These are phyloP conservation scores for Colletotrichum orbiculare DNA, from an alignment of 2,329 filamentous ascomycete species.

Conservation along the genomic window DNA sequence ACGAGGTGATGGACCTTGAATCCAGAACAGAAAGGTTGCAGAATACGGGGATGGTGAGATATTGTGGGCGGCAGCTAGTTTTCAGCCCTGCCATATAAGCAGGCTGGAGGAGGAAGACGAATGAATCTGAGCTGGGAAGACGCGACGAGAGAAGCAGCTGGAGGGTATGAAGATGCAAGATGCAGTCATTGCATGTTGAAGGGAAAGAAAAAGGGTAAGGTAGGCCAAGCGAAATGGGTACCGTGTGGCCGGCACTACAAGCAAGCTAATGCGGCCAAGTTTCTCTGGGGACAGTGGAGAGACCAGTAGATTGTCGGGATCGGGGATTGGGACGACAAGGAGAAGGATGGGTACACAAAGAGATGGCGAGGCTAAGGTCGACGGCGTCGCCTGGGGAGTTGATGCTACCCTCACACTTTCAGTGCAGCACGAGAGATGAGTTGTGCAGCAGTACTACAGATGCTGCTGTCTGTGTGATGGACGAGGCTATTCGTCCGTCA, in stretches of 20 bases:
- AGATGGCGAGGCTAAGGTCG: constrained; percentile 14
- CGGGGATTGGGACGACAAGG: constrained; percentile 21
- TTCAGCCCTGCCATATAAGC: background rate
- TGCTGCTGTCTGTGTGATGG: background rate
- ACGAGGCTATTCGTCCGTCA: background rate
- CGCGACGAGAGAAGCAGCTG: background rate
- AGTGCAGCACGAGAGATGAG: background rate
- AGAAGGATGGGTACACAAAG: constrained; percentile 27
- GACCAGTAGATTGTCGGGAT: background rate
- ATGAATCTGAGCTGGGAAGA: constrained; percentile 18
- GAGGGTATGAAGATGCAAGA: constrained; percentile 23
- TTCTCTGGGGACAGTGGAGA: constrained; percentile 23
- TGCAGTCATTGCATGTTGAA: background rate
- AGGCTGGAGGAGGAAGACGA: constrained; percentile 13
- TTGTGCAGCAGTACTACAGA: background rate
- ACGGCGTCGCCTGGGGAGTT: constrained; percentile 4
- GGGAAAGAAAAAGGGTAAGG: constrained; percentile 13
- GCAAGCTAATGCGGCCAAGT: constrained; percentile 21
- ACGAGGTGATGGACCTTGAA: background rate
- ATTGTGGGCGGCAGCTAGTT: too few relatives aligned
- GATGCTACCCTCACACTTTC: background rate
- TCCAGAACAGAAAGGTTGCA: too few relatives aligned
- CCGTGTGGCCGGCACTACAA: constrained; percentile 28
- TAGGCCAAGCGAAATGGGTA: constrained; percentile 26
- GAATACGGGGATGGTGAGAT: too few relatives aligned